These are phyloP conservation scores for Globisporangium splendens DNA, from an alignment of 352 stramenopile genomes.

Conservation along the genomic window DNA sequence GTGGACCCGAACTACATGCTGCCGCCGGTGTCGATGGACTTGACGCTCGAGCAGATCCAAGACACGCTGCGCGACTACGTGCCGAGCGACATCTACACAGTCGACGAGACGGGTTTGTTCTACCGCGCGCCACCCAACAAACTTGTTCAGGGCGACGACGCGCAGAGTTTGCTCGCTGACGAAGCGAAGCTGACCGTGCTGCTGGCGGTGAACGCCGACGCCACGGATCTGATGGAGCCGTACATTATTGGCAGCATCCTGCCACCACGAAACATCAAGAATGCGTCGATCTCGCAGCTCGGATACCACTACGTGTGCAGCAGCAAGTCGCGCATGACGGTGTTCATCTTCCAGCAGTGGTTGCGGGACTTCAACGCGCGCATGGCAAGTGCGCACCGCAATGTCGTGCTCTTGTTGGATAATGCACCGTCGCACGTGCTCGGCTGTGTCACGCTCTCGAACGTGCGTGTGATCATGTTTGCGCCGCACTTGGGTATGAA, in stretches of 20 bases:
- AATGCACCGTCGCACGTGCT: slow-evolving; percentile 84
- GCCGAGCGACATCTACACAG: slow-evolving; percentile 80
- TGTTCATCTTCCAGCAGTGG: slow-evolving; percentile 89
- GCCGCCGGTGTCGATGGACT: slow-evolving; percentile 73
- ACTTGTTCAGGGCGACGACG: slow-evolving; percentile 78
- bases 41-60: slow-evolving; percentile 84
- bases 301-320: slow-evolving; percentile 87
- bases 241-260: slow-evolving; percentile 82
- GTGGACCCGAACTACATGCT: slow-evolving; percentile 77
- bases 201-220: slow-evolving; percentile 70
- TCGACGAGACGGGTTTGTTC: slow-evolving; percentile 85
- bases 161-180: slow-evolving; percentile 67
- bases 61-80: slow-evolving; percentile 80
- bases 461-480: slow-evolving; percentile 86
- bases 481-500: slow-evolving; percentile 80
- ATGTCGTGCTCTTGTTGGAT: slow-evolving; percentile 83
- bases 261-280: slow-evolving; percentile 75
- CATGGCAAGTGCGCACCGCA: slow-evolving; percentile 82
- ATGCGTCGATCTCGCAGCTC: slow-evolving; percentile 73
- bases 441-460: slow-evolving; percentile 76
- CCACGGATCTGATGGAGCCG: slow-evolving; percentile 77
- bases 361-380: slow-evolving; percentile 82
- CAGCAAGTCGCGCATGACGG: slow-evolving; percentile 81
- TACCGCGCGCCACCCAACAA: slow-evolving; percentile 84
- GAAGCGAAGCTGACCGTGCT: slow-evolving; percentile 74